A percentile compares a stretch with the other conserved stretches of the same genome.
These are phyloP conservation scores for Candida nonsorbophila DNA, from an alignment of 805 yeast species.

Conservation along the genomic window DNA sequence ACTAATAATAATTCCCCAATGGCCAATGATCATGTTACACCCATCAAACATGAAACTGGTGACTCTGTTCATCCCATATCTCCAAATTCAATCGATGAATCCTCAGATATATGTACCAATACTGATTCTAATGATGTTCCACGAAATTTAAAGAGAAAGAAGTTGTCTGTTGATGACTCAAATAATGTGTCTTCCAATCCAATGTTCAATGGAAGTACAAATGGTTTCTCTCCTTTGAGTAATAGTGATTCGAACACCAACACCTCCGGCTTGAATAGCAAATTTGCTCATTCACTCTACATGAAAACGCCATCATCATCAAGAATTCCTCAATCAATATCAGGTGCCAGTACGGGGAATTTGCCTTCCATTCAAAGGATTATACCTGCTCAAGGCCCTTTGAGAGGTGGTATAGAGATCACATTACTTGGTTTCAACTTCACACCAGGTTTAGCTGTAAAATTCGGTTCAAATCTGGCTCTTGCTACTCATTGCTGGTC, in stretches of 20 bases:
- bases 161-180: slow-evolving; percentile 44
- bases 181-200: slow-evolving; percentile 28
- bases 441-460: slow-evolving; percentile 74
- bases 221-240: slow-evolving; percentile 41
- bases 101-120: slow-evolving; percentile 46
- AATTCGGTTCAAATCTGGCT: slow-evolving; percentile 79
- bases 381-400: slow-evolving; percentile 93
- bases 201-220: slow-evolving; percentile 33
- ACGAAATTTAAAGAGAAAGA: slow-evolving; percentile 45
- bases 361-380: slow-evolving; percentile 72
- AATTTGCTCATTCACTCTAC: no score
- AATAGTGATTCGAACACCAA: slow-evolving; percentile 39
- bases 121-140: slow-evolving; percentile 23
- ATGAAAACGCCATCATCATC: slow-evolving; percentile 5
- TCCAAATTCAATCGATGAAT: slow-evolving; percentile 59
- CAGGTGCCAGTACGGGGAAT: slow-evolving; percentile 6
- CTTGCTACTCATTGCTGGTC: slow-evolving; percentile 95
- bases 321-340: slow-evolving; percentile 6
- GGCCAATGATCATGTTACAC: slow-evolving; percentile 2
- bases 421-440: slow-evolving; percentile 86
- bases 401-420: slow-evolving; percentile 94
- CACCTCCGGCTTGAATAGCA: slow-evolving; percentile 5
- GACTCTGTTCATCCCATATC: slow-evolving; percentile 42
- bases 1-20: slow-evolving; percentile 1
- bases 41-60: slow-evolving; percentile 2